These are phyloP conservation scores for Calonectria crousiana DNA, from an alignment of 2,329 filamentous ascomycete species.

Conservation along the genomic window DNA sequence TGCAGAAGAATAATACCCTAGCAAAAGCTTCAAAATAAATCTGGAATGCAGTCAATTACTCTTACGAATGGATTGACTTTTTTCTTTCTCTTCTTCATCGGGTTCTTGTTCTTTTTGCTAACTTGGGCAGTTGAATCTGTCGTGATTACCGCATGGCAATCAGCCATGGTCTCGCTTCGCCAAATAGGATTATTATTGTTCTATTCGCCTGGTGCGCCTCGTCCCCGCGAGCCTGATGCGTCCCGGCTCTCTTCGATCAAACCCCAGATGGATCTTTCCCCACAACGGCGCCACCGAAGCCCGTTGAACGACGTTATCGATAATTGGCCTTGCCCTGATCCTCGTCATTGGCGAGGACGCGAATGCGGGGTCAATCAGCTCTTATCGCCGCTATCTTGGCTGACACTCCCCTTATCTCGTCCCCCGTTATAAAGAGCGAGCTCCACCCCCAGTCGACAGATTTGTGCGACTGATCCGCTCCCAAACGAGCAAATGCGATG, in stretches of 20 bases:
- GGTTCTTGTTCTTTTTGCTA: neutral
- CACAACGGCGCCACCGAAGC: neutral
- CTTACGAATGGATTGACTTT: neutral
- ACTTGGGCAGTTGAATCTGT: neutral
- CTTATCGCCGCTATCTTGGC: conserved; percentile 2
- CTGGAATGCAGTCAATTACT: neutral
- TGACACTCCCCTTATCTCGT: conserved; percentile 7
- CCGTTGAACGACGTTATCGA: neutral
- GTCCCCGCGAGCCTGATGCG: neutral
- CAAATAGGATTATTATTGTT: neutral
- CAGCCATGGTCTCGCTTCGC: neutral
- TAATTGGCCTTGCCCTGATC: neutral
- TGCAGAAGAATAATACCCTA: neutral
- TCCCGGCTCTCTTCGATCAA: neutral
- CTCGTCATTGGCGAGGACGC: neutral
- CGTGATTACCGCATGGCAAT: neutral
- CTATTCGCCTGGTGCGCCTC: neutral
- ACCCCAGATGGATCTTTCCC: neutral
- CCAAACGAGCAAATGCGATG: conserved; percentile 10
- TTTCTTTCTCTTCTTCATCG: neutral
- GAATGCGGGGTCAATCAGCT: conserved; percentile 2
- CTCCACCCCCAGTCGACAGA: conserved; percentile 20
- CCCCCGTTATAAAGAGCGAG: conserved; percentile 15
- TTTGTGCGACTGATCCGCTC: conserved; percentile 6
- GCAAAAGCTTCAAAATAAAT: neutral